Evolutionary conservation across 345 rosid species (phyloP), one percentile per base, ranked within the genome.

Genomic region (Sisymbrium altissimum): DNA sequence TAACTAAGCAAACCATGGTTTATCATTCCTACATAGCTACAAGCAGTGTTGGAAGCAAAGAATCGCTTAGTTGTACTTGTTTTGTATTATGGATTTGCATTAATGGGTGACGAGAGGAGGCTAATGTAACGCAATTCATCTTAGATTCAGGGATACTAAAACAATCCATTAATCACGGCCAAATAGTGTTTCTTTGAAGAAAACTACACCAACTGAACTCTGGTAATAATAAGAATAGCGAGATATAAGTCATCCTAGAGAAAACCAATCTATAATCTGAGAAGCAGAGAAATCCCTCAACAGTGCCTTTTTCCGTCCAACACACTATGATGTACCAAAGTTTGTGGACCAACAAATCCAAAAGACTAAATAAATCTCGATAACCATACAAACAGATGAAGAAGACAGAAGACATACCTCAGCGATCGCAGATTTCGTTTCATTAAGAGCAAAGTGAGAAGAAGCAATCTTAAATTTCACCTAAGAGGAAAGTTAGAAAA

Each of bases 381-480:
- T 43, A 61, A 67, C n/a, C 66, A 70, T 32, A 53, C 21, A 53
- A 27, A 32, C 14, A 41, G 48, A 75, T 41, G 74, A 60, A 52
- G 72, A 75, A 40, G 21, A 48, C 58, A 12, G 18, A 68, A 63
- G 46, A 9, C 64, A 45, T 72, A 92, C 99, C 98, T 95, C 99
- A 56, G 82, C 84, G 66, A 92, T 83, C 4, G 99, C 98, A 0
- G 90, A 84, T 87, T 86, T 88, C 38, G 80, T 83, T 68, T 92
- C 99, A 72, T 70, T 82, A 32, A 95, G 79, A 32, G 91, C 82
- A 80, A 83, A 83, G 73, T 85, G 89, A 72, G 94, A 92, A n/a
- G 96, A 88, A 5, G 99, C 99, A 75, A 95, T 85, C 85, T 92
- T 95, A 84, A 90, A 90, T 75, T 84, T 90, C 81, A 95, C 97